Base-by-base conservation (phyloP, 2,329 filamentous ascomycete genomes). In the Proliferodiscus dingleyae region DNA sequence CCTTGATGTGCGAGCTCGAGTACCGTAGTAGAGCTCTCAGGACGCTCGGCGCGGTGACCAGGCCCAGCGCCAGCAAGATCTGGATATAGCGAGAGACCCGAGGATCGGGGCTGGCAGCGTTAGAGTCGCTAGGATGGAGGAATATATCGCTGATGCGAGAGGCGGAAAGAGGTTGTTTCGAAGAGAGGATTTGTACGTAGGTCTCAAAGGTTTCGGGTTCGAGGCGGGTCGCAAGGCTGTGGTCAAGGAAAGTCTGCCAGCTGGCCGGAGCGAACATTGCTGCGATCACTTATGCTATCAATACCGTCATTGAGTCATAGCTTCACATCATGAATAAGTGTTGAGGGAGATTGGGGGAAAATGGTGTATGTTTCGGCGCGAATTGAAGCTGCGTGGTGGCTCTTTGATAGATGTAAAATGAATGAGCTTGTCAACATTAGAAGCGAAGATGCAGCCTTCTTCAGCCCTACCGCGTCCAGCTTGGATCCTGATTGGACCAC, bases 81-180 rank as follows among this genome's bases (percentile, higher is more conserved):
- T 81, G 71, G 8, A 84, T 61, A 59, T 83, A 85, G n/a, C 68
- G 71, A 0, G 74, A 71, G 7, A 82, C 69, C 51, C 78, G 73
- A 7, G 78, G 76, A 53, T 85, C 80, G 56, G 81, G 72, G 46
- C 66, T 72, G 23, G 52, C 43, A 57, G 75, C 66, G 50, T 60
- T 53, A 53, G 64, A 58, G 16, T 68, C 64, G 34, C 71, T 70
- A 2, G 81, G 80, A 19, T 72, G 72, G 32, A 85, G 67, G 55
- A 81, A 74, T 42, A 84, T 62, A 53, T 81, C 73, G 65, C 79
- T 77, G 51, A 83, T 65, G 46, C 69, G 62, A 9, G 65, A 52
- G 6, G 77, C 67, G 3, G 74, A 68, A 8, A 84, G 64, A 1
- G 75, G 77, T 51, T 78, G 65, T 52, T 75, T 71, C 3, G 68